Evolutionary conservation across 2,329 filamentous ascomycete genomes (phyloP).

Genomic region (Amauroascus verrucosus): DNA sequence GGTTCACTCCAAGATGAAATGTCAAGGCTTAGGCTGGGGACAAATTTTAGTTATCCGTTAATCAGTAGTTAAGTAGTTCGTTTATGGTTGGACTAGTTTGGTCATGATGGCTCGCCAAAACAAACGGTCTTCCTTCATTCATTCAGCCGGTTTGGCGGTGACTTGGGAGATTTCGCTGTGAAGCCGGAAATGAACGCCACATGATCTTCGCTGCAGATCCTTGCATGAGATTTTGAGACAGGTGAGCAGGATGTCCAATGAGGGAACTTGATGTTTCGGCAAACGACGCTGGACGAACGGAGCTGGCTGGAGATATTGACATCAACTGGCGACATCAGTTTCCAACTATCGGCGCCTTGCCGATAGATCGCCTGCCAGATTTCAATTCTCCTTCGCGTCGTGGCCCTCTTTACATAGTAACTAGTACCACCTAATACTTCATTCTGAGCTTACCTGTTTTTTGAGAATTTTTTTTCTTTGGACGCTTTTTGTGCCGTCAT

Average conservation of each 20-base stretch:
- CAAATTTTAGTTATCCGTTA: too few species aligned
- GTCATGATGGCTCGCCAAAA: too few species aligned
- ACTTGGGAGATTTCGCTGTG: background rate
- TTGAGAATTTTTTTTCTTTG: background rate
- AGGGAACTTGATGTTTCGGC: background rate
- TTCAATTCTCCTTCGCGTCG: background rate
- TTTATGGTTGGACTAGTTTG: too few species aligned
- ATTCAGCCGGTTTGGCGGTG: too few species aligned
- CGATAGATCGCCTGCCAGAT: background rate
- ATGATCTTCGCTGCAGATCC: constrained; percentile 1
- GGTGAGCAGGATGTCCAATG: background rate
- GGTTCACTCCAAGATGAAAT: too few species aligned
- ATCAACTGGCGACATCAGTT: too few species aligned
- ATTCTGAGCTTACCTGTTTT: too few species aligned
- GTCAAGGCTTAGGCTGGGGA: too few species aligned
- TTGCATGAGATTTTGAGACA: background rate
- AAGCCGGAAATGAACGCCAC: background rate
- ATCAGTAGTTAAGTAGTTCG: too few species aligned
- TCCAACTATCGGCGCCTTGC: background rate
- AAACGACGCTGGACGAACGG: constrained; percentile 1
- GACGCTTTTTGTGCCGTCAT: background rate
- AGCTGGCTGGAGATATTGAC: background rate
- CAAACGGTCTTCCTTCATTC: too few species aligned
- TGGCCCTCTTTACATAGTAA: background rate
- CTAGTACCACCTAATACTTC: too few species aligned